Percentiles rank a stretch among this genome's conserved stretches.
Conservation (phyloP, 148 eudicot genomes). For the Nepenthes gracilis region DNA sequence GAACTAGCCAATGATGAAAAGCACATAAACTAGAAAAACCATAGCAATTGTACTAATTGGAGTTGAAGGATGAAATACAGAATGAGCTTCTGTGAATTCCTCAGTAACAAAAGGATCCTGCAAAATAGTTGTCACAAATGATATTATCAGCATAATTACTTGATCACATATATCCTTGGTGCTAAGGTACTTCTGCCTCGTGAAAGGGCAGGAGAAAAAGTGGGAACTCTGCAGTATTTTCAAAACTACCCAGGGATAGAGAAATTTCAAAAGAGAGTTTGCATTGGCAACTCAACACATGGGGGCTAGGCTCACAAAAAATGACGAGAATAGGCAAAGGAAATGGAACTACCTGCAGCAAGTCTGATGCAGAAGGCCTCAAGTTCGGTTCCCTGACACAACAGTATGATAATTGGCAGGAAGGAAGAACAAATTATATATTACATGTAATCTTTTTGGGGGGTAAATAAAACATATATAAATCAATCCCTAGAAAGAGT, state of each 20-base stretch:
- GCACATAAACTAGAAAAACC: not conserved
- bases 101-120: conserved; percentile 80
- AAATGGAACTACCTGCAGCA: conserved; percentile 38
- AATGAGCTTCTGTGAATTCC: conserved; percentile 33
- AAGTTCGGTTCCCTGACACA: conserved; percentile 50
- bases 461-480: not conserved
- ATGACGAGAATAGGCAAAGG: not conserved
- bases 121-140: conserved; percentile 14
- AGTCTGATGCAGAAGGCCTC: conserved; percentile 67
- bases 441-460: too few species aligned
- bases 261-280: not conserved
- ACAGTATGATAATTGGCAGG: not conserved
- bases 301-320: not conserved
- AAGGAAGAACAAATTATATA: not conserved
- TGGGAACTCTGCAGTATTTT: too few species aligned
- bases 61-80: conserved; percentile 31
- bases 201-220: not conserved
- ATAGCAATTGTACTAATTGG: conserved; percentile 28
- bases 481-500: not conserved
- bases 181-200: not conserved
- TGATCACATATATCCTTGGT: not conserved
- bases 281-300: not conserved
- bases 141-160: not conserved
- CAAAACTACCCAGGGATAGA: too few species aligned
- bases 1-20: not conserved